Percentiles rank a stretch among this genome's conserved stretches.
These are phyloP conservation scores for Cryptococcus maquisensis DNA, from an alignment of 1,284 basidiomycete species.

Conservation along the genomic window DNA sequence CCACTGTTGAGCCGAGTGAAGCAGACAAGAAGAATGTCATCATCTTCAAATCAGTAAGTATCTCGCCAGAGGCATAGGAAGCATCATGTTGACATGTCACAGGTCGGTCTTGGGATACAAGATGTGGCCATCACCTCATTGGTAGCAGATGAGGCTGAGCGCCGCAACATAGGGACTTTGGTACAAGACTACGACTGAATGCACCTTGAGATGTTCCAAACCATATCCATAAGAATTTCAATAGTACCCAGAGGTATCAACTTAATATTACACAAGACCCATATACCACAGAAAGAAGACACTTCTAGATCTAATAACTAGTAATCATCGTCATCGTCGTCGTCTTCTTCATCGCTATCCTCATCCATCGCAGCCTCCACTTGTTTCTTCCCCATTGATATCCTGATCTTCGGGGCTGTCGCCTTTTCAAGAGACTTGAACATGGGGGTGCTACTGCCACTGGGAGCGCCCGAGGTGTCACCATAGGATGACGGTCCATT, in stretches of 20 bases:
- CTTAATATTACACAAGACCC: not conserved
- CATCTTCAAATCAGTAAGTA: conserved; percentile 46
- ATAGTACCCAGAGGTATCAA: too few relatives aligned
- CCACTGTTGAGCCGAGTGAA: conserved; percentile 2
- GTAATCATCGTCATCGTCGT: conserved; percentile 9
- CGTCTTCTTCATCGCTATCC: conserved; percentile 23
- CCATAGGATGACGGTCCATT: conserved; percentile 1
- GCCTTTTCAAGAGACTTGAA: conserved; percentile 29
- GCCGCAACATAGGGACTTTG: conserved; percentile 30
- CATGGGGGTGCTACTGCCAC: conserved; percentile 45
- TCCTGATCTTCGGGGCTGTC: conserved; percentile 36
- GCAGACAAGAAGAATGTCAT: conserved; percentile 27
- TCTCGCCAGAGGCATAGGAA: not conserved
- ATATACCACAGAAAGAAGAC: not conserved
- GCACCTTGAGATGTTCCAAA: too few relatives aligned
- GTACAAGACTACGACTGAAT: conserved; percentile 34
- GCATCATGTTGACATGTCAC: not conserved
- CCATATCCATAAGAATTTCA: too few relatives aligned
- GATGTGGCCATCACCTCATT: conserved; percentile 48
- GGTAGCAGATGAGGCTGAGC: conserved; percentile 38
- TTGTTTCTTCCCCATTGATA: conserved; percentile 31
- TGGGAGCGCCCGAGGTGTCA: conserved; percentile 14
- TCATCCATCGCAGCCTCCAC: conserved; percentile 20
- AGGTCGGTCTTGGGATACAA: conserved; percentile 48
- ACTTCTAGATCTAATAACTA: not conserved